Evolutionary conservation across 306 rosid genomes (phyloP).

Genomic region (Delonix regia): DNA sequence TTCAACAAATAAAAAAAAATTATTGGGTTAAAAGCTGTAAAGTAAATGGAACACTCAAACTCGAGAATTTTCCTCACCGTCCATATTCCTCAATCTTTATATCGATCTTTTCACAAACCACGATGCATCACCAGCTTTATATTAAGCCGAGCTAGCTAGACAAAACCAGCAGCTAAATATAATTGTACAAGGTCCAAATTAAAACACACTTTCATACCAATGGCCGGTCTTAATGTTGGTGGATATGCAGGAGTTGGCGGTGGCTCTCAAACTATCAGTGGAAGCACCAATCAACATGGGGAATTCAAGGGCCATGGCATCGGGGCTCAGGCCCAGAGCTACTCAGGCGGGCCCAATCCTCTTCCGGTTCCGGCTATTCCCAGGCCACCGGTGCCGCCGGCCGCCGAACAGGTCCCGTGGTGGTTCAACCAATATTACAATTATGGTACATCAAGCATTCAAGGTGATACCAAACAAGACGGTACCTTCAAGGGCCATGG

Average conservation of each 20-base stretch:
- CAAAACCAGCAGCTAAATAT: not conserved
- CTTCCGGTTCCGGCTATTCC: not conserved
- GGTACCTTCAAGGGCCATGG: constrained; percentile 15
- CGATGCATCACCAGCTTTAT: not conserved
- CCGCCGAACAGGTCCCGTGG: not conserved
- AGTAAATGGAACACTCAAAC: not conserved
- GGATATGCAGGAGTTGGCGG: too few relatives aligned
- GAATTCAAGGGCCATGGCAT: constrained; percentile 19
- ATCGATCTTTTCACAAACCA: not conserved
- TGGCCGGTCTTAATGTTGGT: not conserved
- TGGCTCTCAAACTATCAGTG: not conserved
- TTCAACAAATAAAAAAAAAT: too few relatives aligned
- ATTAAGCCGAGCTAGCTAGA: not conserved
- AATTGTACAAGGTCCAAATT: not conserved
- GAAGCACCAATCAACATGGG: not conserved
- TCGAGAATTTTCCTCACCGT: not conserved
- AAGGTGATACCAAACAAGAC: not conserved
- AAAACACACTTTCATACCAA: not conserved
- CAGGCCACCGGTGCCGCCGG: not conserved
- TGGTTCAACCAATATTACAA: not conserved
- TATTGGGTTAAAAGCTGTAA: too few relatives aligned
- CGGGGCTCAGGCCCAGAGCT: not conserved
- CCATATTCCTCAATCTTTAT: not conserved
- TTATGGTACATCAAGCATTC: not conserved
- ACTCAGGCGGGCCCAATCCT: not conserved